Conservation (phyloP, 306 rosid genomes). For the Glycine latifolia region DNA sequence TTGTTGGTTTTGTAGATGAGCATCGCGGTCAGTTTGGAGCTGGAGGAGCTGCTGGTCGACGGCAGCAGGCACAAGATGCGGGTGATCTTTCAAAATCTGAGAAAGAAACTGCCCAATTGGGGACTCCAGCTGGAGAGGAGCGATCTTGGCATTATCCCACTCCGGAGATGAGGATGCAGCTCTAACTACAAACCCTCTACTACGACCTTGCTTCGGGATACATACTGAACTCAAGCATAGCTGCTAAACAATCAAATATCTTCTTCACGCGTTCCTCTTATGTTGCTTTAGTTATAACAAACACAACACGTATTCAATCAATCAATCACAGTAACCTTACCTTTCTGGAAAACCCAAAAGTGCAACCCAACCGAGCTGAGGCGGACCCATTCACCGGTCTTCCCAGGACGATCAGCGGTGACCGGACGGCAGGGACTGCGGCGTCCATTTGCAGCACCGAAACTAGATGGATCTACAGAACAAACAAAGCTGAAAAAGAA, state of each 20-base stretch:
- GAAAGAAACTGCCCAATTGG: conserved; percentile 91
- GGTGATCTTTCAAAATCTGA: conserved; percentile 82
- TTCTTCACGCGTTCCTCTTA: no score
- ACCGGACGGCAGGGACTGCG: conserved; percentile 54
- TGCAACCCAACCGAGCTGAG: conserved; percentile 51
- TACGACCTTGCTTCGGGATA: conserved; percentile 52
- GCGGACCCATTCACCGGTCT: conserved; percentile 51
- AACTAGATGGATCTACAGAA: no score
- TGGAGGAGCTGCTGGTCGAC: conserved; percentile 91
- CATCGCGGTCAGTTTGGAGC: conserved; percentile 88
- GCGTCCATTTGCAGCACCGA: conserved; percentile 61
- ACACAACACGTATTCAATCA: neutral
- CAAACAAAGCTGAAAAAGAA: no score
- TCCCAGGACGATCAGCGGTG: conserved; percentile 45
- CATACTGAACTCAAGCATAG: conserved; percentile 47
- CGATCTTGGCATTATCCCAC: conserved; percentile 57
- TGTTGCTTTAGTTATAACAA: no score
- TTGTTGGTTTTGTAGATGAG: conserved; percentile 66
- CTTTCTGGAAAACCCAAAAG: conserved; percentile 54
- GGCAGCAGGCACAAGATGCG: conserved; percentile 96
- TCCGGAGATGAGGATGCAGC: conserved; percentile 54
- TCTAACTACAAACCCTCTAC: conserved; percentile 61
- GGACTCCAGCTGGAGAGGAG: conserved; percentile 90
- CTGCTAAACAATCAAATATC: conserved; percentile 42
- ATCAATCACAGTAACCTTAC: neutral